Evolutionary conservation across 2,329 filamentous ascomycete species (phyloP), one percentile per base, ranked within the genome.

Genomic region (Sporothrix humicola): DNA sequence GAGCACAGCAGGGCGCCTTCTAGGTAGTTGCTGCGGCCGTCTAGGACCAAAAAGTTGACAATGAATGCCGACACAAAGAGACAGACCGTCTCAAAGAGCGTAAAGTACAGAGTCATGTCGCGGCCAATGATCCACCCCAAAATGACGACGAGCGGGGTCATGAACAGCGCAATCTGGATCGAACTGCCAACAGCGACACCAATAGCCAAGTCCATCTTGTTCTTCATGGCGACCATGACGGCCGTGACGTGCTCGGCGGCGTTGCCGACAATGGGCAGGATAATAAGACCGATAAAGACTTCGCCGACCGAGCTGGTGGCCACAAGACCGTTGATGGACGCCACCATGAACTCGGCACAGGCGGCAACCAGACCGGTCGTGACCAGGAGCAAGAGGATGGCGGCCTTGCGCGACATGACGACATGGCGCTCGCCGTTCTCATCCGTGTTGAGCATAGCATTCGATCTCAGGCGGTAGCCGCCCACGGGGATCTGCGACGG

Each of bases 41-140:
- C 94, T 75, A 95, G 85, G 68, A 97, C 93, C 74, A 97, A 83
- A 80, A 96, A 97, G 82, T 95, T 96, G 82, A 95, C 93, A 76
- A 97, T 94, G 76, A 97, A 90, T 8, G 94, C 91, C 70, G 90
- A 92, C 70, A 95, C 89, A 81, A 97, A 97, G 78, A 97, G 88
- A 73, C 92, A 93, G 26, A 96, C 92, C 0, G 93, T 97, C 86
- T 97, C 93, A 82, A 97, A 97, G 68, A 94, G 87, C 74, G 93
- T 93, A 81, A 97, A 97, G 84, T 95, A 94, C 48, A 97, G 86
- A 42, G 91, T 88, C 90, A 93, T 92, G n/a, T 90, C 85, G 74
- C 87, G 87, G 75, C 86, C 82, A 81, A 92, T 87, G 74, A 86
- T 87, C 91, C 91, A 93, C n/a, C 90, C 91, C 23, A 93, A 83